Evolutionary conservation across 2,329 filamentous ascomycete genomes (phyloP), one percentile per base, ranked within the genome.

Genomic region (Chaetomium sp.): DNA sequence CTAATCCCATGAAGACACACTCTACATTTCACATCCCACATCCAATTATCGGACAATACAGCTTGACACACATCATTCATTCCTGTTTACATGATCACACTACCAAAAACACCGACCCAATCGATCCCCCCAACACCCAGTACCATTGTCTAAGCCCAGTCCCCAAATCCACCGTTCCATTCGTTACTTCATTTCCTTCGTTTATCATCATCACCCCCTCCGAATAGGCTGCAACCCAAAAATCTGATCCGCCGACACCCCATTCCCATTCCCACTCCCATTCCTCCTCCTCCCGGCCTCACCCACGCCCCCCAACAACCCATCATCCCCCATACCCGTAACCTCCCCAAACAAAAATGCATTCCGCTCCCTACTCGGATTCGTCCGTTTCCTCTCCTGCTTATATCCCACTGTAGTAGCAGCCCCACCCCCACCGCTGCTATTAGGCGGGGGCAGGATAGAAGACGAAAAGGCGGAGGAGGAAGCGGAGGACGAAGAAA

Each of bases 341-440:
- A 74, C 75, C 59, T 84, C 80, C 33, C 81, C 81, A 61, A 84
- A 84, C 14, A 84, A 65, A 56, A 84, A 84, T 0, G 81, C 80
- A 56, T 82, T 82, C 48, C 77, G 74, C 62, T 80, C 78, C 41
- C 80, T 75, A 58, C 70, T 78, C 2, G 73, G 70, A 53, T 74
- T 79, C 3, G 72, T 73, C 0, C 62, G 53, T 53, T 59, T 62
- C 49, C n/a, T n/a, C n/a, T n/a, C n/a, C n/a, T n/a, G n/a, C n/a
- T n/a, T n/a, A n/a, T n/a, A n/a, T n/a, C n/a, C n/a, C n/a, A n/a
- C n/a, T n/a, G n/a, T n/a, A n/a, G n/a, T n/a, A n/a, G n/a, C n/a
- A n/a, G n/a, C n/a, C n/a, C 53, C 47, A 4, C 52, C 56, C 9
- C 34, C 55, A 47, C 52, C 58, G 42, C 53, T 53, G 67, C 55